Conservation (phyloP, 2,329 filamentous ascomycete species). For the Colletotrichum endophyticum region DNA sequence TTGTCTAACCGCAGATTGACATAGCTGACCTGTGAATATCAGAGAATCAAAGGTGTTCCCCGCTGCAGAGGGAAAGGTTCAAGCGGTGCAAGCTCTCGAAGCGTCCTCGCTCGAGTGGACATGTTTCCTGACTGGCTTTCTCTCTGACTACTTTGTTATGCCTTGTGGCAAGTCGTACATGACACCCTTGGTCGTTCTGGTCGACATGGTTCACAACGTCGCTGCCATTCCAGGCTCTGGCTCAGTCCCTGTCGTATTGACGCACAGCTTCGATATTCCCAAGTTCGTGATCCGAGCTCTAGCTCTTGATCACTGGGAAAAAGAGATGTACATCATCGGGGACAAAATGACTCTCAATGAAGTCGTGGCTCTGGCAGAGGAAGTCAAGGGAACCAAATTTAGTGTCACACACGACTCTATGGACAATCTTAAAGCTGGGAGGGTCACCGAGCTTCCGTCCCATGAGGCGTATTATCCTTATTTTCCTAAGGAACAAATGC, state of each 20-base stretch:
- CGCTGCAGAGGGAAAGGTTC: conserved; percentile 38
- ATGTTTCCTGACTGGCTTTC: conserved; percentile 23
- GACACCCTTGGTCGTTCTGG: conserved; percentile 16
- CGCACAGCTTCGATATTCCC: neutral
- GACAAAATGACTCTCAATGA: conserved; percentile 41
- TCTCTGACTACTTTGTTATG: conserved; percentile 30
- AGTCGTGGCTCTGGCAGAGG: conserved; percentile 39
- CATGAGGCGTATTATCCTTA: conserved; percentile 26
- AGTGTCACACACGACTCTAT: conserved; percentile 34
- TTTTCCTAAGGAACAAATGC: conserved; percentile 24
- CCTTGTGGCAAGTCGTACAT: conserved; percentile 29
- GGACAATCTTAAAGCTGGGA: conserved; percentile 34
- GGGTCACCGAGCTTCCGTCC: conserved; percentile 35
- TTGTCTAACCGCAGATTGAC: conserved; percentile 1
- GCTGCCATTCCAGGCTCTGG: conserved; percentile 1
- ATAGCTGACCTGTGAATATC: conserved; percentile 28
- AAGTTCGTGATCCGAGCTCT: conserved; percentile 41
- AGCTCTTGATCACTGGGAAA: conserved; percentile 42
- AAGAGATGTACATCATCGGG: conserved; percentile 30
- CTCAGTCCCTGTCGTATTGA: neutral
- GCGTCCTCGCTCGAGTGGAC: conserved; percentile 42
- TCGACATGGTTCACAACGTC: neutral
- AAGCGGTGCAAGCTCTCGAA: conserved; percentile 42
- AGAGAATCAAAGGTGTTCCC: neutral
- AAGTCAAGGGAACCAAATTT: conserved; percentile 39